phyloP scores from a whole-genome alignment of 768 basidiomycete species.

The Xerocomus brunneocitrinus region DNA sequence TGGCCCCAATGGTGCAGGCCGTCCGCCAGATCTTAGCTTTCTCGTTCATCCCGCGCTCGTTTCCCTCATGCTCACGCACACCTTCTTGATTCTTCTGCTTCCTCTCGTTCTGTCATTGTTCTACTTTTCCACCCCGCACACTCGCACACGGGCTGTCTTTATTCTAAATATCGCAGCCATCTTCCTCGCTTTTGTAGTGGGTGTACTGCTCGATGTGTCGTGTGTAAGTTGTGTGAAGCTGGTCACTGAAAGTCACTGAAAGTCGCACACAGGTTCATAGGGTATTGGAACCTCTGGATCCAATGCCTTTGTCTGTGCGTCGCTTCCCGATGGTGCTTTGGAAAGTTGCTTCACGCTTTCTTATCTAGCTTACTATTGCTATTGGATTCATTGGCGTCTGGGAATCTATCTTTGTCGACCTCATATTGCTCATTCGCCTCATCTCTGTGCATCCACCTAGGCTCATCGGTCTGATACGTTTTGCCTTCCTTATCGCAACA shows the following conservation, averaged over 20 bases:
- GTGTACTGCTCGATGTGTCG: slow-evolving; percentile 9
- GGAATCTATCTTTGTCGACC: slow-evolving; percentile 24
- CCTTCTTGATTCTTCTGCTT: slow-evolving; percentile 18
- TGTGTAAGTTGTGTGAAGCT: slow-evolving; percentile 2
- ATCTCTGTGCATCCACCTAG: slow-evolving; percentile 19
- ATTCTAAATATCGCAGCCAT: slow-evolving; percentile 15
- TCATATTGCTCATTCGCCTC: slow-evolving; percentile 23
- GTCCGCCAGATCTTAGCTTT: not conserved
- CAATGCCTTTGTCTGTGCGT: slow-evolving; percentile 9
- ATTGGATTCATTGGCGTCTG: slow-evolving; percentile 20
- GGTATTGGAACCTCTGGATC: slow-evolving; percentile 19
- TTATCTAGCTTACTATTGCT: slow-evolving; percentile 11
- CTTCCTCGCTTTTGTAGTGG: slow-evolving; percentile 11
- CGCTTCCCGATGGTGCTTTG: not conserved
- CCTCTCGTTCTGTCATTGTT: slow-evolving; percentile 17
- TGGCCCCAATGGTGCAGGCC: not conserved
- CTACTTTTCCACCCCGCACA: slow-evolving; percentile 14
- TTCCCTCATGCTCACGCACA: slow-evolving; percentile 5
- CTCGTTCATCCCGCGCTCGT: not conserved
- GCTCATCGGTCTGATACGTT: slow-evolving; percentile 1
- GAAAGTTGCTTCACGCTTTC: not conserved
- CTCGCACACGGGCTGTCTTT: slow-evolving; percentile 18
- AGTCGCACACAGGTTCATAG: slow-evolving; percentile 16
- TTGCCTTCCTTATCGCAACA: slow-evolving; percentile 7
- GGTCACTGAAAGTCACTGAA: not conserved